Percentiles rank a stretch among this genome's conserved stretches.
These are phyloP conservation scores for Knufia fluminis DNA, from an alignment of 2,329 filamentous ascomycete genomes.

Conservation along the genomic window DNA sequence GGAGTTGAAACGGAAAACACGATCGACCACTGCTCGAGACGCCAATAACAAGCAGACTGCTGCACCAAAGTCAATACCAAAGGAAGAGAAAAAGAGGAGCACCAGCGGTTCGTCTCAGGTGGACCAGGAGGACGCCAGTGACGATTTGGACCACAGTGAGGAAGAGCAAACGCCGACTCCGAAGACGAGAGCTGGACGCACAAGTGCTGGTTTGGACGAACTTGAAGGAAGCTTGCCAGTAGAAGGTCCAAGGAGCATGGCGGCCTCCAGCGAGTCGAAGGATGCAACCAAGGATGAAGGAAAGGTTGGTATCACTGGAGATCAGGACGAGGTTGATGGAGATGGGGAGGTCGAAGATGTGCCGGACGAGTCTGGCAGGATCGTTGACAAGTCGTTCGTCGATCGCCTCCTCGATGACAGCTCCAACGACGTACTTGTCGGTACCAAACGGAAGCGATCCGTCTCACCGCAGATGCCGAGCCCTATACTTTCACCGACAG, in stretches of 20 bases:
- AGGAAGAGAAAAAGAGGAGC: neutral
- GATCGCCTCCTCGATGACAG: neutral
- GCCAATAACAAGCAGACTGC: too few species aligned
- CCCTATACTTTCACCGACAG: neutral
- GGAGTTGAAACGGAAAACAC: too few species aligned
- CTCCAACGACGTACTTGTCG: neutral
- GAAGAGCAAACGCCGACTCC: neutral
- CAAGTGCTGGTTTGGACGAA: neutral
- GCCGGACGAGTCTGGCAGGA: neutral
- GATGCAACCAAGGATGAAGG: neutral
- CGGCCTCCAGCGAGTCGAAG: neutral
- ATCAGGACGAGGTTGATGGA: neutral
- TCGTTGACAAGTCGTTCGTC: neutral
- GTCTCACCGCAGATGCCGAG: neutral
- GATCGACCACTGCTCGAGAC: too few species aligned
- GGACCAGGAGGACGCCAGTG: neutral
- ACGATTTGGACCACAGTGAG: neutral
- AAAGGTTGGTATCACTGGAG: neutral
- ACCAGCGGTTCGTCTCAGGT: neutral
- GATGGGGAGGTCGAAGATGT: neutral
- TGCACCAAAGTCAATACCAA: too few species aligned
- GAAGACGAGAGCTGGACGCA: neutral
- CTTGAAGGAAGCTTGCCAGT: neutral
- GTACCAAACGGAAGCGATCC: neutral
- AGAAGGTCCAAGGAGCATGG: neutral